Base-by-base conservation (phyloP, 2,329 filamentous ascomycete species). In the Epichloe amarillans region DNA sequence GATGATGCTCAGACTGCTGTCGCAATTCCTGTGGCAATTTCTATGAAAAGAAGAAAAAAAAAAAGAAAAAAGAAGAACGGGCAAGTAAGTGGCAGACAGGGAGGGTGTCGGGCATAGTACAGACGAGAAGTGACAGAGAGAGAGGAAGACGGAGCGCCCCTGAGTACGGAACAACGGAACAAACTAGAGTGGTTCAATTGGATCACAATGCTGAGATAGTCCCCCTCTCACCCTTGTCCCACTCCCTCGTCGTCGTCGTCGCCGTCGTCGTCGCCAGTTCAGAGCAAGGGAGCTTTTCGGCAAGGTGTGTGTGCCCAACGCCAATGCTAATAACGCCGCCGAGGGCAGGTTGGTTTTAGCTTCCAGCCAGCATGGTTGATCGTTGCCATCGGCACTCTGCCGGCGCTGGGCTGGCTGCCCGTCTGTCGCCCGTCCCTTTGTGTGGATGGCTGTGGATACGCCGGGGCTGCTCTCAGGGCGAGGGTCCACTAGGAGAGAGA, bases 381-480 rank as follows among this genome's bases (percentile, higher is more conserved):
- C 50, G 37, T 23, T 21, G 30, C 35, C 49, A 53, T 50, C 51
- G 51, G 48, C 44, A 50, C 48, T 53, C 48, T 53, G 21, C 51
- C 45, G 48, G 45, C 36, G 36, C 39, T 52, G 12, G 7, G 36
- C 39, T 52, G 12, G 7, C 15, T 14, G 36, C 36, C 17, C 50
- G 30, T 4, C 23, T 43, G 15, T 19, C 33, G 23, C 14, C 50
- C 39, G 37, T 48, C 39, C 30, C 21, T 30, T 35, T 42, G 2
- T 19, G 6, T 26, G 23, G 23, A 30, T 4, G 30, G 8, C 17
- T 23, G 40, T 44, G 49, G 41, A 41, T 38, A 30, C 14, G 23
- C 23, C 6, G 23, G 23, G 23, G 23, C 23, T 26, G 23, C 23
- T 26, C 23, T 26, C 23, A 26, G 10, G 43, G 10, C 35, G 19